Evolutionary conservation across 306 rosid genomes (phyloP).

Genomic region (Lathyrus sativus): DNA sequence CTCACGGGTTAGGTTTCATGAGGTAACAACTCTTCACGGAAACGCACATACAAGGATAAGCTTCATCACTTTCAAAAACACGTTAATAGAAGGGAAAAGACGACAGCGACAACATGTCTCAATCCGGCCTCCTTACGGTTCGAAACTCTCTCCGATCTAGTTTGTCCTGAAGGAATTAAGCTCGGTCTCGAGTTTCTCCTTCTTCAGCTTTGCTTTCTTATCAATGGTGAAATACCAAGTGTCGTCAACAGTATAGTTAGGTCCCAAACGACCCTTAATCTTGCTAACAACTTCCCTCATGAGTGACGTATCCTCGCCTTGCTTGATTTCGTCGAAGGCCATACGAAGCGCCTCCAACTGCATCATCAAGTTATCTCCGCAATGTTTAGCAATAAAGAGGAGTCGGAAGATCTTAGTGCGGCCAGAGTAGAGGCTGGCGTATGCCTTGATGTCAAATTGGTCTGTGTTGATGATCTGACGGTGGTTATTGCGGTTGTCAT

Average conservation of each 20-base stretch:
- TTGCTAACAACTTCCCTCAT: constrained; percentile 75
- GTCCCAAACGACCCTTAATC: constrained; percentile 71
- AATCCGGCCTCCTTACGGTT: too few species aligned
- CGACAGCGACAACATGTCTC: too few species aligned
- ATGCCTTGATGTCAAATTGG: constrained; percentile 82
- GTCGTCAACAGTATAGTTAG: constrained; percentile 55
- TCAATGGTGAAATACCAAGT: constrained; percentile 71
- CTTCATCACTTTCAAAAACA: too few species aligned
- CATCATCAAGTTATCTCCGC: constrained; percentile 54
- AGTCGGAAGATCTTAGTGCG: constrained; percentile 77
- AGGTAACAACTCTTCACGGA: too few species aligned
- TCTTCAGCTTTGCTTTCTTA: constrained; percentile 80
- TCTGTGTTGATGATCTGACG: constrained; percentile 75
- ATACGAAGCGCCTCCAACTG: constrained; percentile 89
- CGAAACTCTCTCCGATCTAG: too few species aligned
- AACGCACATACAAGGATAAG: too few species aligned
- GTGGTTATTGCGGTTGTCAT: constrained; percentile 47
- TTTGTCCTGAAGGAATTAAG: constrained; percentile 87
- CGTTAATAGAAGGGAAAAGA: too few species aligned
- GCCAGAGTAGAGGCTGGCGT: constrained; percentile 73
- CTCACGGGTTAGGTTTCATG: too few species aligned
- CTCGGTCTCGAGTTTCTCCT: constrained; percentile 93
- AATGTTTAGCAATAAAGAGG: constrained; percentile 65
- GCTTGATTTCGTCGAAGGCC: constrained; percentile 94
- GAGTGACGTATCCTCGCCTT: constrained; percentile 82